Percentiles rank a stretch among this genome's conserved stretches.
Conservation (phyloP, 768 basidiomycete species). For the Galerina marginata region DNA sequence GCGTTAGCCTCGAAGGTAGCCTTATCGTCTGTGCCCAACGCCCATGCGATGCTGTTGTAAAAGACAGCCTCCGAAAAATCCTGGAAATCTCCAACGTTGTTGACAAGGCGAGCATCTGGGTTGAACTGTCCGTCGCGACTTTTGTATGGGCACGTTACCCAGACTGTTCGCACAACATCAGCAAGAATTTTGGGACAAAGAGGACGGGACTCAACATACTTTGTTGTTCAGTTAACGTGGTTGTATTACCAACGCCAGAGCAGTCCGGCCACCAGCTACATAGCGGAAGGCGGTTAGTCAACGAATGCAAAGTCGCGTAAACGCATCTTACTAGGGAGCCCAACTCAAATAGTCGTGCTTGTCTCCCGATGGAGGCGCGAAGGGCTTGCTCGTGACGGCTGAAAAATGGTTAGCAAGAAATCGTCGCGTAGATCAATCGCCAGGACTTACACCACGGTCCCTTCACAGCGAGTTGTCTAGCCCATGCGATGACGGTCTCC, state of each 20-base stretch:
- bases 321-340: slow-evolving; percentile 63
- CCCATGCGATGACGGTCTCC: slow-evolving; percentile 53
- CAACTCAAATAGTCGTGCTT: slow-evolving; percentile 72
- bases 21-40: slow-evolving; percentile 33
- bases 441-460: slow-evolving; percentile 60
- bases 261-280: slow-evolving; percentile 70
- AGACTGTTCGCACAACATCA: slow-evolving; percentile 38
- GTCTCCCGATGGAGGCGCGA: slow-evolving; percentile 55
- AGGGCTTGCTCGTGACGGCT: slow-evolving; percentile 58
- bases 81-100: slow-evolving; percentile 61
- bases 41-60: slow-evolving; percentile 64
- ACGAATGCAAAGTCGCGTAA: not conserved
- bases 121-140: slow-evolving; percentile 66
- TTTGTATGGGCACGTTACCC: slow-evolving; percentile 62
- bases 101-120: slow-evolving; percentile 65
- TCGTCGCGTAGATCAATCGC: not conserved
- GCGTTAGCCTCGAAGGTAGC: slow-evolving; percentile 46
- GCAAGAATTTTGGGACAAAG: not conserved
- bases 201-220: slow-evolving; percentile 34
- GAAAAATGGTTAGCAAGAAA: not conserved
- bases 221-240: slow-evolving; percentile 56
- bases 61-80: slow-evolving; percentile 62
- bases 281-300: not conserved
- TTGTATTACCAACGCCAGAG: slow-evolving; percentile 59
- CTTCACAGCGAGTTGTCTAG: slow-evolving; percentile 41